phyloP scores from a whole-genome alignment of 306 rosid genomes.

The Glycine soja region DNA sequence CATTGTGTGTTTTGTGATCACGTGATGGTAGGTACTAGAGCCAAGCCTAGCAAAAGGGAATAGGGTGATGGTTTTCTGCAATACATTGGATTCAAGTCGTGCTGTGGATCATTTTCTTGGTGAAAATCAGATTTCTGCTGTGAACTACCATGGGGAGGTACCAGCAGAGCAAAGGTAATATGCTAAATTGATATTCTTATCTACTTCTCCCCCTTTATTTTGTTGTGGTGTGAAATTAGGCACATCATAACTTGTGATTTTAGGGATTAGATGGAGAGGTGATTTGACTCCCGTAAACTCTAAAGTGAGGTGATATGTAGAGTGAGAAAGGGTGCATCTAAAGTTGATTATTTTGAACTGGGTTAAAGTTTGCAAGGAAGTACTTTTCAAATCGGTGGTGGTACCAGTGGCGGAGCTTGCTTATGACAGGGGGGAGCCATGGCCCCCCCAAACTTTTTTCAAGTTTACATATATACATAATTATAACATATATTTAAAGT shows the following conservation, averaged over 20 bases:
- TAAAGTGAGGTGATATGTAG: neutral
- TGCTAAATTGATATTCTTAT: constrained; percentile 23
- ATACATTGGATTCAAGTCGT: constrained; percentile 93
- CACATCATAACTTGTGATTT: neutral
- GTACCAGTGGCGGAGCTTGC: too few relatives aligned
- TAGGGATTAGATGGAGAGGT: constrained; percentile 32
- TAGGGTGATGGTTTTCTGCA: constrained; percentile 96
- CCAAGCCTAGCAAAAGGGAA: constrained; percentile 94
- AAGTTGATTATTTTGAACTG: neutral
- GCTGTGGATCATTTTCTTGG: constrained; percentile 96
- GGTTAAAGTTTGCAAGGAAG: neutral
- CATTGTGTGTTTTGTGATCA: constrained; percentile 33
- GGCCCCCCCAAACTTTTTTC: too few relatives aligned
- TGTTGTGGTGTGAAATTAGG: constrained; percentile 10
- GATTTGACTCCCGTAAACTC: neutral
- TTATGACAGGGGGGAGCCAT: too few relatives aligned
- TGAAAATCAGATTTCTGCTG: constrained; percentile 81
- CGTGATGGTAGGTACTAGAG: constrained; percentile 81
- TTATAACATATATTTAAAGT: too few relatives aligned
- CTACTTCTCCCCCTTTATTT: neutral
- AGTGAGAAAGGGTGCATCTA: neutral
- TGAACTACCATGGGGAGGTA: constrained; percentile 97
- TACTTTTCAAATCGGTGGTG: neutral
- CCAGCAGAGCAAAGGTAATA: constrained; percentile 90
- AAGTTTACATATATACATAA: too few relatives aligned